Evolutionary conservation across 176 grass and related monocot genomes (phyloP).

Genomic region (Sorghum bicolor): Sorghum_bicolor_NCBIv3 NC_012872.2:3135001-3135500

Average conservation of each 20-base stretch:
- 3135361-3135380: not conserved
- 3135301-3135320: not conserved
- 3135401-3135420: not conserved
- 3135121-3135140: not conserved
- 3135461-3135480: not conserved
- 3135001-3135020: conserved; percentile 2
- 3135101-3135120: not conserved
- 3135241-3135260: too few species aligned
- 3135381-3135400: not conserved
- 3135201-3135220: too few species aligned
- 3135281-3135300: too few species aligned
- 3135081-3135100: not conserved
- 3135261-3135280: too few species aligned
- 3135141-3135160: not conserved
- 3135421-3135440: not conserved
- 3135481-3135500: too few species aligned
- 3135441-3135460: not conserved
- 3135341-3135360: not conserved
- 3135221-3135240: too few species aligned
- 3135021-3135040: not conserved
- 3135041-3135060: too few species aligned
- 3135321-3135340: not conserved
- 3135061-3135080: too few species aligned
- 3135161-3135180: too few species aligned
- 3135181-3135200: not conserved